These are phyloP conservation scores for Saccharomycopsis malanga DNA, from an alignment of 805 yeast genomes.

Conservation along the genomic window DNA sequence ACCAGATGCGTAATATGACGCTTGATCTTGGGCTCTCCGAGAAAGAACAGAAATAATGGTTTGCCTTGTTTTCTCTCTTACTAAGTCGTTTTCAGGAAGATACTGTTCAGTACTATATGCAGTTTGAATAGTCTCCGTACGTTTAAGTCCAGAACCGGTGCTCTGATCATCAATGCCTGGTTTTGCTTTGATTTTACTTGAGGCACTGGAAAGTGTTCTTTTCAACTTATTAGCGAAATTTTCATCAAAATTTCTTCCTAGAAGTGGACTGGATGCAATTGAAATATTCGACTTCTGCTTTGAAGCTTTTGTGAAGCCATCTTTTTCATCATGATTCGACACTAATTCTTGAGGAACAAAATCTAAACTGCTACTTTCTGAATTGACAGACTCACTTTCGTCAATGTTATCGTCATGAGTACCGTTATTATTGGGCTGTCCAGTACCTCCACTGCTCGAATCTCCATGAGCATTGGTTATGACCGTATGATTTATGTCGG, in stretches of 20 bases:
- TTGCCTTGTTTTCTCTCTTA: slow-evolving; percentile 35
- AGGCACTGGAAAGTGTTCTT: background rate
- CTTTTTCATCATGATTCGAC: background rate
- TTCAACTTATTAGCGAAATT: background rate
- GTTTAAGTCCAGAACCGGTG: background rate
- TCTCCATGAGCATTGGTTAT: no score
- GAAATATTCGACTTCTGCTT: background rate
- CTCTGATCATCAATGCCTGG: background rate
- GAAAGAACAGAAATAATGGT: slow-evolving; percentile 33
- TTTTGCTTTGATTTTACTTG: background rate
- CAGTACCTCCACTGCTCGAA: no score
- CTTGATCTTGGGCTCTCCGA: slow-evolving; percentile 7
- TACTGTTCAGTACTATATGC: background rate
- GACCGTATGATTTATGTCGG: no score
- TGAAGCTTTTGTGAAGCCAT: background rate
- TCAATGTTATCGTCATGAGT: no score
- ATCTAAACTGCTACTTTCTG: background rate
- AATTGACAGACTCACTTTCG: no score
- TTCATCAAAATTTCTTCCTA: background rate
- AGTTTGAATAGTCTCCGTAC: background rate
- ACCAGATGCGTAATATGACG: background rate
- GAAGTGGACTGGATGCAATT: background rate
- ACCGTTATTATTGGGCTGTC: no score
- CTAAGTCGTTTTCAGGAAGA: slow-evolving; percentile 24
- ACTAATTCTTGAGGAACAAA: background rate